Conservation (phyloP, 768 basidiomycete genomes). For the Mycena olivaceomarginata region DNA sequence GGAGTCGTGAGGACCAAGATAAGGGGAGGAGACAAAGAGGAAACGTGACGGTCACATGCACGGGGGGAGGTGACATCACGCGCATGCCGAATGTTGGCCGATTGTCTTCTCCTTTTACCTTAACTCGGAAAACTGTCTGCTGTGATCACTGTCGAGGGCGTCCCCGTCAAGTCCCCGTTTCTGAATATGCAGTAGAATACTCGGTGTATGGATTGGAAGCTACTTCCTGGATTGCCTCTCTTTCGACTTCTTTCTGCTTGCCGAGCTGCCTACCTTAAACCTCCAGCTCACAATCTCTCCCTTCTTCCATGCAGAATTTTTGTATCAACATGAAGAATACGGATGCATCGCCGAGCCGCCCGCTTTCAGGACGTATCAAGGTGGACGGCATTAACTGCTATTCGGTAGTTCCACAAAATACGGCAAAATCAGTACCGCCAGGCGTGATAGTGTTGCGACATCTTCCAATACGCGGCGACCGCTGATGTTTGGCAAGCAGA, state of each 20-base stretch:
- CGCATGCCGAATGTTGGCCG: too few relatives aligned
- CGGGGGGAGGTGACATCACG: too few relatives aligned
- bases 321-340: constrained; percentile 1
- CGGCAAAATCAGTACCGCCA: background rate
- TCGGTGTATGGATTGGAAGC: constrained; percentile 28
- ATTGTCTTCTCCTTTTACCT: too few relatives aligned
- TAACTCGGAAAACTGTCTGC: constrained; percentile 33
- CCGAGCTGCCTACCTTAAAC: too few relatives aligned
- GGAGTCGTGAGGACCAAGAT: too few relatives aligned
- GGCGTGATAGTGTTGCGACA: constrained; percentile 9
- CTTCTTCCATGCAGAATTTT: constrained; percentile 9
- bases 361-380: background rate
- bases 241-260: too few relatives aligned
- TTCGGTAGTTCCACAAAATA: background rate
- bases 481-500: constrained; percentile 25
- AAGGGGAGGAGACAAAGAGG: too few relatives aligned
- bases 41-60: too few relatives aligned
- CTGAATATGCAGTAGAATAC: constrained; percentile 31
- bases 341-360: background rate
- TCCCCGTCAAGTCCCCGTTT: too few relatives aligned
- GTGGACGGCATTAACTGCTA: constrained; percentile 28
- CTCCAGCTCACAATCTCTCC: background rate
- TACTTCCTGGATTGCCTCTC: too few relatives aligned
- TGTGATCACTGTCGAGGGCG: constrained; percentile 18
- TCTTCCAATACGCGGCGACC: constrained; percentile 8